Conservation (phyloP, 2,329 filamentous ascomycete species). For the Curvularia sp. region DNA sequence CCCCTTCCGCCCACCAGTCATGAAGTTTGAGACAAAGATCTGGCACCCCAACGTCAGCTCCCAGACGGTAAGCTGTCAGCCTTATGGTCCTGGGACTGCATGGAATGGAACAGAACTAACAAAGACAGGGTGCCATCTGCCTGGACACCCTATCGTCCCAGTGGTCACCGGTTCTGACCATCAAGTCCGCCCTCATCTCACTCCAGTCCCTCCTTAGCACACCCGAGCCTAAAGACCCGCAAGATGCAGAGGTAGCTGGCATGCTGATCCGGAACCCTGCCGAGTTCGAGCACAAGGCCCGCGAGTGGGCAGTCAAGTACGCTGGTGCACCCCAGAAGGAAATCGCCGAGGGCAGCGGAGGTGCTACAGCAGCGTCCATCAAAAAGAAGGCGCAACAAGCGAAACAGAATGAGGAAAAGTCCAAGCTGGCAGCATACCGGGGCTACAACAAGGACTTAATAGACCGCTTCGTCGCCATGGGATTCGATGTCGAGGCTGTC, state of each 20-base stretch:
- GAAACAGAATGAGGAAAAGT: constrained; percentile 65
- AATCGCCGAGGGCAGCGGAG: constrained; percentile 61
- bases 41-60: constrained; percentile 98
- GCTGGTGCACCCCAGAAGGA: constrained; percentile 74
- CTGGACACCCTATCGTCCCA: constrained; percentile 87
- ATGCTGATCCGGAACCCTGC: constrained; percentile 84
- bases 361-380: constrained; percentile 60
- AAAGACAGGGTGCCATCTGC: constrained; percentile 87
- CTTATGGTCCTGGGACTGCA: not conserved
- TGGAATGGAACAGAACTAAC: constrained; percentile 28
- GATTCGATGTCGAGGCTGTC: constrained; percentile 86
- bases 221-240: constrained; percentile 94
- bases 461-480: constrained; percentile 86
- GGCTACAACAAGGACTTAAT: constrained; percentile 87
- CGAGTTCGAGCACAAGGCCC: constrained; percentile 79
- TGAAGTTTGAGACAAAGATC: constrained; percentile 91
- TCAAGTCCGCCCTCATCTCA: constrained; percentile 93
- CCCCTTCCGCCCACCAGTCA: constrained; percentile 88
- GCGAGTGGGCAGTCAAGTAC: constrained; percentile 87
- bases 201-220: constrained; percentile 91
- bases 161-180: constrained; percentile 96
- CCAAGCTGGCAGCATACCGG: constrained; percentile 69
- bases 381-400: constrained; percentile 61
- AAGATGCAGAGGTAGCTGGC: constrained; percentile 91
- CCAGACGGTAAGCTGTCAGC: constrained; percentile 72